These are phyloP conservation scores for Aspergillus oerlinghausenensis DNA, from an alignment of 2,329 filamentous ascomycete species.

Conservation along the genomic window DNA sequence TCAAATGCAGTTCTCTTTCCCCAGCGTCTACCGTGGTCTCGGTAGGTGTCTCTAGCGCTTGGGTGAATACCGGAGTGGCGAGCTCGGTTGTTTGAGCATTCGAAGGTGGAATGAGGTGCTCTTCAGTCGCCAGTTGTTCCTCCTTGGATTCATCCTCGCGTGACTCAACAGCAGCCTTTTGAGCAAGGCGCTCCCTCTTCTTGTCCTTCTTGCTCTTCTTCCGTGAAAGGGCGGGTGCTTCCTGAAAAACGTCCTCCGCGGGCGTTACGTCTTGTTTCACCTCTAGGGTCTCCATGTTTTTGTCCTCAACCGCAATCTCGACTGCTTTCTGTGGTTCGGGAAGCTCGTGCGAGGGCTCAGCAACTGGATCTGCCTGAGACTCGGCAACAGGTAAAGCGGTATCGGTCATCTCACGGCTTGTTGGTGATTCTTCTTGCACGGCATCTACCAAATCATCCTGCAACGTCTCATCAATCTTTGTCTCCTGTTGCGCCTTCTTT, in stretches of 20 bases:
- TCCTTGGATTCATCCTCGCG: not conserved
- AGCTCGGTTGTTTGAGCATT: not conserved
- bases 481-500: slow-evolving; percentile 13
- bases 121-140: not conserved
- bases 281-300: not conserved
- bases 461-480: not conserved
- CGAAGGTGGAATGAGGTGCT: not conserved
- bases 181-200: slow-evolving; percentile 13
- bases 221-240: slow-evolving; percentile 1
- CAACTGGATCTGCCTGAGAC: not conserved
- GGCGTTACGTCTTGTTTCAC: too few species aligned
- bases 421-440: not conserved
- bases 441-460: not conserved
- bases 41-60: not conserved
- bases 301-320: not conserved
- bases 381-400: not conserved
- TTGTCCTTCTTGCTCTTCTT: slow-evolving; percentile 14
- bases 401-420: not conserved
- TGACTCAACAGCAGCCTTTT: not conserved
- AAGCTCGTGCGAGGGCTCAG: not conserved
- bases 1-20: not conserved
- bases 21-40: not conserved
- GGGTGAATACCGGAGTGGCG: not conserved
- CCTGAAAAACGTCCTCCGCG: not conserved
- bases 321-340: not conserved